Percentiles rank a stretch among this genome's conserved stretches.
Conservation (phyloP, 441 rosid genomes). For the Aleurites moluccanus region DNA sequence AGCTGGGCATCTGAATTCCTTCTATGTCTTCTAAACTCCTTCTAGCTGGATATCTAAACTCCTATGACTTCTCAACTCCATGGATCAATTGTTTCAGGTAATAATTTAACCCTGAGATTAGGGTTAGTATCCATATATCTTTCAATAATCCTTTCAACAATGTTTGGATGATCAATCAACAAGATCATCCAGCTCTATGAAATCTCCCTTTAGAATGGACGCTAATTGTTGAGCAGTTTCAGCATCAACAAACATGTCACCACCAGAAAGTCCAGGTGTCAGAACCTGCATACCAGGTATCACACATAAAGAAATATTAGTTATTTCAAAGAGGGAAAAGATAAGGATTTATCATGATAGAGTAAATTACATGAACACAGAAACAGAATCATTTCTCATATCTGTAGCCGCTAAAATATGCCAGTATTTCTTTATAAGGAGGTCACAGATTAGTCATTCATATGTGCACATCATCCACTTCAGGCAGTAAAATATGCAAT, state of each 20-base stretch:
- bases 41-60: slow-evolving; percentile 13
- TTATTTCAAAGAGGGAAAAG: not conserved
- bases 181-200: slow-evolving; percentile 51
- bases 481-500: not conserved
- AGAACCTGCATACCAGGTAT: slow-evolving; percentile 35
- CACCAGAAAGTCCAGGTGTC: slow-evolving; percentile 26
- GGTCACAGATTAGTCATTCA: not conserved
- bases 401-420: not conserved
- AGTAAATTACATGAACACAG: not conserved
- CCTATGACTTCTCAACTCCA: slow-evolving; percentile 15
- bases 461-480: not conserved
- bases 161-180: slow-evolving; percentile 20
- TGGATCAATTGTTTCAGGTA: slow-evolving; percentile 14
- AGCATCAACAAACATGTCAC: slow-evolving; percentile 21
- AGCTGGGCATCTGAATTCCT: slow-evolving; percentile 17
- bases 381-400: not conserved
- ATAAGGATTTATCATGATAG: not conserved
- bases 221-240: slow-evolving; percentile 16
- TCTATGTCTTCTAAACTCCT: slow-evolving; percentile 3
- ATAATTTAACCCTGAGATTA: slow-evolving; percentile 12
- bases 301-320: slow-evolving; percentile 8
- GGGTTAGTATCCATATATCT: slow-evolving; percentile 7
- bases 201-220: slow-evolving; percentile 44
- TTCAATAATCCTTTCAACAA: slow-evolving; percentile 10
- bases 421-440: not conserved